A percentile compares a stretch with the other conserved stretches of the same genome.
phyloP scores from a whole-genome alignment of 1,284 basidiomycete genomes.

The Termitomyces sp. region DNA sequence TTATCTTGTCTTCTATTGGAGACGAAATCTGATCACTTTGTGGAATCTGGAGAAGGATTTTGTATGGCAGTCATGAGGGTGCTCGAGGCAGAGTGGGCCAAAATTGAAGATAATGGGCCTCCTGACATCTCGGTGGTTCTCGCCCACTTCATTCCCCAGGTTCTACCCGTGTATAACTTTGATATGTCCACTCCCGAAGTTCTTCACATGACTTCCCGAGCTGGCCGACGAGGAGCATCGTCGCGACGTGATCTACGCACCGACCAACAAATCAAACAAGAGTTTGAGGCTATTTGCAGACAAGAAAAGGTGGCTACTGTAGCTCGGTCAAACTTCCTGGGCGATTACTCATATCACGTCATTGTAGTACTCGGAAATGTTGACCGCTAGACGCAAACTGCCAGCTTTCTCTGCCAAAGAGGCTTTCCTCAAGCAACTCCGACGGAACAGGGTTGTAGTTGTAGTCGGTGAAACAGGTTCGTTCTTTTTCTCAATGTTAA shows the following conservation, averaged over 20 bases:
- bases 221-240: slow-evolving; percentile 14
- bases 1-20: slow-evolving; percentile 58
- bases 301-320: slow-evolving; percentile 31
- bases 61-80: slow-evolving; percentile 72
- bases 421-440: slow-evolving; percentile 59
- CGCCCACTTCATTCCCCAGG: slow-evolving; percentile 50
- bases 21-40: slow-evolving; percentile 50
- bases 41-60: slow-evolving; percentile 68
- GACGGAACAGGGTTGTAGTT: slow-evolving; percentile 65
- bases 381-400: slow-evolving; percentile 55
- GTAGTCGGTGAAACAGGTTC: slow-evolving; percentile 82
- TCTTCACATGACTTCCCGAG: neutral
- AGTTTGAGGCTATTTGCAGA: slow-evolving; percentile 45
- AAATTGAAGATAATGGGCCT: slow-evolving; percentile 62
- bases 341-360: neutral
- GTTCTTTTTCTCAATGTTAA: neutral
- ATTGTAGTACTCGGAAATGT: slow-evolving; percentile 50
- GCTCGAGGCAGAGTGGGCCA: slow-evolving; percentile 67
- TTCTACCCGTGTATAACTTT: slow-evolving; percentile 4
- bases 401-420: slow-evolving; percentile 71
- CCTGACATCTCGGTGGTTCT: slow-evolving; percentile 69
- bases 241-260: slow-evolving; percentile 36
- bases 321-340: neutral
- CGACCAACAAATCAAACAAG: slow-evolving; percentile 48
- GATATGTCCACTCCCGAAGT: neutral